phyloP scores from a whole-genome alignment of 2,329 filamentous ascomycete species.

The Fusarium acutatum region DNA sequence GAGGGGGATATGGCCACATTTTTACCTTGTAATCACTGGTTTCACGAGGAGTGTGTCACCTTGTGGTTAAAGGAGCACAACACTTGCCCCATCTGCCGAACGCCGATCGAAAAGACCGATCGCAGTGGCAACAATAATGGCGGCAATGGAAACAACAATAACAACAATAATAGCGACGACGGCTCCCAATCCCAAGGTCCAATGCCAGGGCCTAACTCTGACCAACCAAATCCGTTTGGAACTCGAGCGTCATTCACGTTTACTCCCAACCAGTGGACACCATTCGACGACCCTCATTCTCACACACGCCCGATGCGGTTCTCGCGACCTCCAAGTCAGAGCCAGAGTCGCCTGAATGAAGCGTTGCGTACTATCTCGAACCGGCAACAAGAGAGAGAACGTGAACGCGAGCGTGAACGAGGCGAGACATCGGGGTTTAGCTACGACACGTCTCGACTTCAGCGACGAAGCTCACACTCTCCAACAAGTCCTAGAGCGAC shows the following conservation, averaged over 20 bases:
- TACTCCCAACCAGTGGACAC: not conserved
- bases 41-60: conserved; percentile 83
- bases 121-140: conserved; percentile 12
- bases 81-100: conserved; percentile 86
- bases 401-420: conserved; percentile 35
- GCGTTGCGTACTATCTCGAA: conserved; percentile 44
- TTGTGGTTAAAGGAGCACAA: conserved; percentile 91
- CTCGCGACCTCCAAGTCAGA: conserved; percentile 41
- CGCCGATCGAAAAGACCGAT: conserved; percentile 58
- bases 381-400: conserved; percentile 38
- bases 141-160: conserved; percentile 8
- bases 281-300: not conserved
- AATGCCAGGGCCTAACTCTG: conserved; percentile 11
- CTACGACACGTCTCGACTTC: conserved; percentile 47
- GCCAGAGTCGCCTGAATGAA: conserved; percentile 44
- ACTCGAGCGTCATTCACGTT: not conserved
- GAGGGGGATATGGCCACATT: conserved; percentile 77
- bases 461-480: conserved; percentile 51
- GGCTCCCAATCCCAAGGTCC: conserved; percentile 20
- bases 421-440: conserved; percentile 39
- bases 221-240: conserved; percentile 13
- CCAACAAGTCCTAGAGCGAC: conserved; percentile 48
- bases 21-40: conserved; percentile 93
- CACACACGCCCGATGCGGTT: conserved; percentile 26
- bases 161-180: conserved; percentile 1